These are phyloP conservation scores for Lantana camara DNA, from an alignment of 257 asterid species.

Conservation along the genomic window DNA sequence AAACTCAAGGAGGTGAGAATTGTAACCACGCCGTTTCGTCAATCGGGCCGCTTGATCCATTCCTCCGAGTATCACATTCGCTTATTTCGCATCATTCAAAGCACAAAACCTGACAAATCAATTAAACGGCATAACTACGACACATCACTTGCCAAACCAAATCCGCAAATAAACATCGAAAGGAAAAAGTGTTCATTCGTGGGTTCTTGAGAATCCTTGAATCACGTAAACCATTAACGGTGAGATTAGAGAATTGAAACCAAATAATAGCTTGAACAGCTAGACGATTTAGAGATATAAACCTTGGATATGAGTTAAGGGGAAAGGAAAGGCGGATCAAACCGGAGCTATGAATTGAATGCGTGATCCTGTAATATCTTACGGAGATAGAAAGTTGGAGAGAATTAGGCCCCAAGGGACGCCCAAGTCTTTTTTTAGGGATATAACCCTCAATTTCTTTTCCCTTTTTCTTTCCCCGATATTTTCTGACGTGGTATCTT, in stretches of 20 bases:
- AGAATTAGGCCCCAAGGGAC: too few species aligned
- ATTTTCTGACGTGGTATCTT: too few species aligned
- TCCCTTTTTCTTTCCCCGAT: too few species aligned
- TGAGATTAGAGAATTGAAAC: slow-evolving; percentile 5
- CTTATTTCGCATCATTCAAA: slow-evolving; percentile 18
- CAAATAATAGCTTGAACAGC: neutral
- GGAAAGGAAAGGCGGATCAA: too few species aligned
- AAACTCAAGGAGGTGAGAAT: neutral
- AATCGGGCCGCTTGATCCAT: slow-evolving; percentile 40
- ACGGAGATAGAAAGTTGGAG: slow-evolving; percentile 3
- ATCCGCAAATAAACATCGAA: neutral
- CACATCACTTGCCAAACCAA: slow-evolving; percentile 10
- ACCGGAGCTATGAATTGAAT: slow-evolving; percentile 23
- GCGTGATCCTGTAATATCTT: neutral
- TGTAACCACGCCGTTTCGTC: slow-evolving; percentile 82
- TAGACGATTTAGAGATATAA: slow-evolving; percentile 16
- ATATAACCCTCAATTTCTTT: too few species aligned
- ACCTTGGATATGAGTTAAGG: slow-evolving; percentile 23
- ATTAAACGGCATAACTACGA: slow-evolving; percentile 9
- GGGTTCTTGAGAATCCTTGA: too few species aligned
- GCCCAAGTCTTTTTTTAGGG: too few species aligned
- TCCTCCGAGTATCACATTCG: slow-evolving; percentile 30
- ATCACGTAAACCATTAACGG: slow-evolving; percentile 10
- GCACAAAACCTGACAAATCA: slow-evolving; percentile 16
- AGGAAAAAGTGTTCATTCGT: too few species aligned